Evolutionary conservation across 352 stramenopile species (phyloP).

Genomic region (Globisporangium lucens): DNA sequence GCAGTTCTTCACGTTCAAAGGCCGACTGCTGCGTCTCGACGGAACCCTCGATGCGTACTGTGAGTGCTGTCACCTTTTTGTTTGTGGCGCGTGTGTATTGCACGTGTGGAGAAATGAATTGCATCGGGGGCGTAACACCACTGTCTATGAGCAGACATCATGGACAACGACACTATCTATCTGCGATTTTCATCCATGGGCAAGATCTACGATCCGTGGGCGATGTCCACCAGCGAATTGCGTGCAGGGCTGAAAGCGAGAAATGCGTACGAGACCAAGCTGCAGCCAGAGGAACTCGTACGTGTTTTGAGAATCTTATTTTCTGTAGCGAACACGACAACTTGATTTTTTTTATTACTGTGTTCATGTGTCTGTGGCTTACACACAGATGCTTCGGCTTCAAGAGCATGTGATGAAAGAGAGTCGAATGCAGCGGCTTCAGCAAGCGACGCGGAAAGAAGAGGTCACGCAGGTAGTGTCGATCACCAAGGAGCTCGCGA

Average conservation of each 20-base stretch:
- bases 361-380: not conserved
- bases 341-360: not conserved
- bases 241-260: conserved; percentile 50
- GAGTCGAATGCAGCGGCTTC: conserved; percentile 59
- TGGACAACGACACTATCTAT: conserved; percentile 70
- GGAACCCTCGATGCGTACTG: conserved; percentile 61
- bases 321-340: not conserved
- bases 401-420: conserved; percentile 60
- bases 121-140: not conserved
- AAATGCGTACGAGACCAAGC: conserved; percentile 57
- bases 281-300: conserved; percentile 68
- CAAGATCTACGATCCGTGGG: conserved; percentile 65
- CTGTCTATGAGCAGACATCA: conserved; percentile 38
- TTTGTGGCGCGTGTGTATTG: not conserved
- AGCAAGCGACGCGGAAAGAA: conserved; percentile 60
- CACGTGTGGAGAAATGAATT: not conserved
- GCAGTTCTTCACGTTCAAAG: conserved; percentile 78
- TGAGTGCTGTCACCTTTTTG: conserved; percentile 21
- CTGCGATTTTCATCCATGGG: conserved; percentile 62
- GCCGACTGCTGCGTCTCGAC: conserved; percentile 57
- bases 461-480: conserved; percentile 36
- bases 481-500: conserved; percentile 55
- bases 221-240: conserved; percentile 76
- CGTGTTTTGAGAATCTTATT: not conserved
- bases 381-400: conserved; percentile 50